These are phyloP conservation scores for Arachnopeziza araneosa DNA, from an alignment of 2,329 filamentous ascomycete species.

Conservation along the genomic window DNA sequence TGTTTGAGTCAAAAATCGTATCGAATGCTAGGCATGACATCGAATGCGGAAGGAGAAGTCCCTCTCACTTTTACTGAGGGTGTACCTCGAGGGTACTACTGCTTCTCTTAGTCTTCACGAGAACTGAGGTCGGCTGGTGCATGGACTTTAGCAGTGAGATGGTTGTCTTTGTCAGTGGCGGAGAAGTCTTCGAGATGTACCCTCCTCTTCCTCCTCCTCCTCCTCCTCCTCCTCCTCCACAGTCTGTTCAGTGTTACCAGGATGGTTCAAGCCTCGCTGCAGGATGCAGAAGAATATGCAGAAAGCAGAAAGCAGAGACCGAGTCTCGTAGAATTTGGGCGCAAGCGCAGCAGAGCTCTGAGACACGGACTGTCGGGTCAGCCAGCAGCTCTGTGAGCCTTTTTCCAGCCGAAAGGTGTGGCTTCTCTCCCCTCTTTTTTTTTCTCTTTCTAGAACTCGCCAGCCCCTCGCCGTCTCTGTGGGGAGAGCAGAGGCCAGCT, in stretches of 20 bases:
- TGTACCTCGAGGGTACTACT: not conserved
- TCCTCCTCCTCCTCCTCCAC: too few species aligned
- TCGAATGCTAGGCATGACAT: not conserved
- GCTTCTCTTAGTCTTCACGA: not conserved
- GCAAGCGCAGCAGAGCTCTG: slow-evolving; percentile 1
- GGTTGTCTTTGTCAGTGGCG: not conserved
- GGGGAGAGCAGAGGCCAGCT: not conserved
- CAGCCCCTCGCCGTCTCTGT: not conserved
- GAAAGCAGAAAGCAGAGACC: not conserved
- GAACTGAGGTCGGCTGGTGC: not conserved
- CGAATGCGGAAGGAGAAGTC: not conserved
- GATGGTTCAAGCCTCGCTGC: not conserved
- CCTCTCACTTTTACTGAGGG: not conserved
- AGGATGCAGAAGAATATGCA: not conserved
- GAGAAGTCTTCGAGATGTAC: not conserved
- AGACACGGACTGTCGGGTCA: slow-evolving; percentile 11
- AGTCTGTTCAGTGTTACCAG: not conserved
- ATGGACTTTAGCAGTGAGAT: not conserved
- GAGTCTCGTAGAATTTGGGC: not conserved
- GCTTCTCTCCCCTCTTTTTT: slow-evolving; percentile 2
- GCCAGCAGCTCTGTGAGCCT: slow-evolving; percentile 14
- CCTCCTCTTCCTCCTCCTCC: too few species aligned
- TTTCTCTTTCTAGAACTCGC: slow-evolving; percentile 1
- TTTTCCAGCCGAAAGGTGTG: slow-evolving; percentile 9
- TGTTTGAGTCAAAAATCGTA: not conserved